A percentile compares a stretch with the other conserved stretches of the same genome.
Conservation (phyloP, 129 eudicot species). For the Rutidosis leptorrhynchoides region DNA sequence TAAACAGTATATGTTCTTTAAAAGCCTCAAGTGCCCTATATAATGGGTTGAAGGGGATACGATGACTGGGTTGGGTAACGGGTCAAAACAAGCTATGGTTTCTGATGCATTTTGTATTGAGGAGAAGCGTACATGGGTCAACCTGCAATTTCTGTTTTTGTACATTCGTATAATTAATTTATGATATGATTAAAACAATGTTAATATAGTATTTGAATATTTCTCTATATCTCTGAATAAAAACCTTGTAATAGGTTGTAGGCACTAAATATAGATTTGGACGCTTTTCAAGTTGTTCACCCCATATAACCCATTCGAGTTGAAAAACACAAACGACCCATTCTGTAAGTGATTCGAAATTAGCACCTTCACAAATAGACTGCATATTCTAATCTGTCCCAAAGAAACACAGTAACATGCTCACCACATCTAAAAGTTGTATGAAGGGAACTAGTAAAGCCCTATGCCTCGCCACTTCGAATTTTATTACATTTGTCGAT, state of each 20-base stretch:
- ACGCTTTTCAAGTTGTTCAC: background rate
- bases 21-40: background rate
- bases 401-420: background rate
- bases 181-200: background rate
- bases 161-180: too few species aligned
- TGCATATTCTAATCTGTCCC: background rate
- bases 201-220: too few species aligned
- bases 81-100: background rate
- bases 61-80: background rate
- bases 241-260: background rate
- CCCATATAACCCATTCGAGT: background rate
- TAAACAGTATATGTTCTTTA: background rate
- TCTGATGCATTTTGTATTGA: background rate
- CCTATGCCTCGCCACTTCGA: background rate
- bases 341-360: background rate
- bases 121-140: background rate
- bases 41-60: background rate
- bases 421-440: background rate
- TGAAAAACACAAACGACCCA: background rate
- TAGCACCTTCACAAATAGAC: background rate
- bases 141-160: background rate
- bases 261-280: background rate
- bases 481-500: background rate
- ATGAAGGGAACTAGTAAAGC: background rate
- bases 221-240: background rate